Evolutionary conservation across 495 filamentous ascomycete species (phyloP).

Genomic region (Penicillium crystallinum): DNA sequence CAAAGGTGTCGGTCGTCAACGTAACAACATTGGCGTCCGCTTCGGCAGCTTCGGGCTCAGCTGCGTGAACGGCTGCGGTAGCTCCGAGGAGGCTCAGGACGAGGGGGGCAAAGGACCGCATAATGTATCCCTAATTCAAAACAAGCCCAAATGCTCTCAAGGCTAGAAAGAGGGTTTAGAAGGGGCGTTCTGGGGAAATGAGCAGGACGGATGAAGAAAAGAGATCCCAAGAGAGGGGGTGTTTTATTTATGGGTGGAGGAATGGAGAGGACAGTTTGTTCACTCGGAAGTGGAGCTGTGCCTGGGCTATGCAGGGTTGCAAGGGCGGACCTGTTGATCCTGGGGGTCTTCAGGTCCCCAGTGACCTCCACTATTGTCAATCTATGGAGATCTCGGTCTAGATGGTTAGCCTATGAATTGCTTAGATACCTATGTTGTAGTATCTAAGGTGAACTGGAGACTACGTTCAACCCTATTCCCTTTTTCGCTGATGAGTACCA

Average conservation of each 20-base stretch:
- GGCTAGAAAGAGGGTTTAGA: background rate
- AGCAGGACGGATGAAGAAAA: too few relatives aligned
- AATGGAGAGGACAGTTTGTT: slow-evolving; percentile 46
- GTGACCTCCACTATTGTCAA: background rate
- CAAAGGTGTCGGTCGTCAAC: slow-evolving; percentile 80
- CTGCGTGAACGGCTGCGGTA: slow-evolving; percentile 57
- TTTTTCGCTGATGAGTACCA: too few relatives aligned
- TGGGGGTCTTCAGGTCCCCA: background rate
- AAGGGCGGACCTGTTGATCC: background rate
- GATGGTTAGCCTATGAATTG: too few relatives aligned
- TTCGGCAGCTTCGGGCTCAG: slow-evolving; percentile 39
- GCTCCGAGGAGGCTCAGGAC: slow-evolving; percentile 57
- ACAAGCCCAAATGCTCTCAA: slow-evolving; percentile 8
- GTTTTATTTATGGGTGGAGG: slow-evolving; percentile 22
- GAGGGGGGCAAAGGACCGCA: slow-evolving; percentile 53
- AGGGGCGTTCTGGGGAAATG: too few relatives aligned
- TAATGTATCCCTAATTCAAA: background rate
- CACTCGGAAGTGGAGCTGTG: slow-evolving; percentile 32
- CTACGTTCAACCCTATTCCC: too few relatives aligned
- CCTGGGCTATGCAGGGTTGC: slow-evolving; percentile 23
- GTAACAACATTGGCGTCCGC: slow-evolving; percentile 64
- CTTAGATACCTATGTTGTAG: too few relatives aligned
- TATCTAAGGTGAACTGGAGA: too few relatives aligned
- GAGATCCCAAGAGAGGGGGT: slow-evolving; percentile 3
- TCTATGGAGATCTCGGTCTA: background rate